These are phyloP conservation scores for Mycena pura DNA, from an alignment of 768 basidiomycete genomes.

Conservation along the genomic window DNA sequence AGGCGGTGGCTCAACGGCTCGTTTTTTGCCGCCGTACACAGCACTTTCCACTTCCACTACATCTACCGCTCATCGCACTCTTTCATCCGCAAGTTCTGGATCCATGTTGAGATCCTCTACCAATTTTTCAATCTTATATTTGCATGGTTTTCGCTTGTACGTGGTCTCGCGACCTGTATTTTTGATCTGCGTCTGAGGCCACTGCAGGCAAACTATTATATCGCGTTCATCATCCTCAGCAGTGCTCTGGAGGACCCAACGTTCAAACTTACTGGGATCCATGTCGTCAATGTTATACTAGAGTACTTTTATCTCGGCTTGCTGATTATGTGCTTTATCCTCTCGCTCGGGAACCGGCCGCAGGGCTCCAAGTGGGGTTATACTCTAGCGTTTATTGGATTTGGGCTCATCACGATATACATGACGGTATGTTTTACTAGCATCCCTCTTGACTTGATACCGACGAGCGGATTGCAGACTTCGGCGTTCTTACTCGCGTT, in stretches of 20 bases:
- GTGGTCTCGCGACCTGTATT: constrained; percentile 30
- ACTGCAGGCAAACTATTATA: constrained; percentile 84
- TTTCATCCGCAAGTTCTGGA: constrained; percentile 87
- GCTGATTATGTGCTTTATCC: constrained; percentile 85
- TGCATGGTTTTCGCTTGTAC: constrained; percentile 86
- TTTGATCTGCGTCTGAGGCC: neutral
- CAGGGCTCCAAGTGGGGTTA: constrained; percentile 91
- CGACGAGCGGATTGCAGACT: constrained; percentile 48
- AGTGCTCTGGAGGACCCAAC: constrained; percentile 72
- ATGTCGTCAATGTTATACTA: constrained; percentile 77
- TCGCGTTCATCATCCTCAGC: constrained; percentile 82
- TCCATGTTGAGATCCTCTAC: constrained; percentile 93
- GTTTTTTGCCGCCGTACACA: constrained; percentile 97
- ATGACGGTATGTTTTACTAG: constrained; percentile 74
- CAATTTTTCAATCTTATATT: constrained; percentile 91
- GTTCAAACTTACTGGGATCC: constrained; percentile 66
- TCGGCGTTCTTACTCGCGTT: constrained; percentile 84
- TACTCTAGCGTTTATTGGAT: constrained; percentile 84
- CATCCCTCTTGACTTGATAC: neutral
- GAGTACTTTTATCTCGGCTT: constrained; percentile 90
- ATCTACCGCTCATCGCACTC: constrained; percentile 90
- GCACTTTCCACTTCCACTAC: constrained; percentile 92
- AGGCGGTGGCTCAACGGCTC: constrained; percentile 97
- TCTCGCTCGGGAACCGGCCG: constrained; percentile 89
- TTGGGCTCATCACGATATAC: constrained; percentile 91